Conservation (phyloP, 768 basidiomycete species). For the Boletus insuetus region DNA sequence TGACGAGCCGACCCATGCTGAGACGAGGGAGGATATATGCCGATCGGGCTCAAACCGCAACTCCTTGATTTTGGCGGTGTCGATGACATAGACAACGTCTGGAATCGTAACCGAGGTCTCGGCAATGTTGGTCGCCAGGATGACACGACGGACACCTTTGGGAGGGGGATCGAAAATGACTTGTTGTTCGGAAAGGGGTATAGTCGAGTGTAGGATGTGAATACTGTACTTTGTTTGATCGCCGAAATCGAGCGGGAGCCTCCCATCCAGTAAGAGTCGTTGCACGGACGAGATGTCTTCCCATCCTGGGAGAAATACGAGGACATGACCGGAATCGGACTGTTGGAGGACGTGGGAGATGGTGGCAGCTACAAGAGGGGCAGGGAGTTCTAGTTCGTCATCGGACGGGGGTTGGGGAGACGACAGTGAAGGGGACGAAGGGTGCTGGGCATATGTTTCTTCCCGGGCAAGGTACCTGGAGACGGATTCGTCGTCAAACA, state of each 20-base stretch:
- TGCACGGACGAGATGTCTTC: conserved; percentile 82
- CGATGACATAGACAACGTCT: conserved; percentile 92
- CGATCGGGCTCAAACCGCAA: conserved; percentile 85
- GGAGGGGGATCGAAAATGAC: conserved; percentile 84
- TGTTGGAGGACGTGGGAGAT: conserved; percentile 72
- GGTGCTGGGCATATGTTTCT: conserved; percentile 18
- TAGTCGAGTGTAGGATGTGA: conserved; percentile 85
- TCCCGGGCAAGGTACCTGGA: conserved; percentile 71
- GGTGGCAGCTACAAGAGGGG: conserved; percentile 75
- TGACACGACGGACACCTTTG: conserved; percentile 76
- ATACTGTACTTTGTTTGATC: conserved; percentile 59
- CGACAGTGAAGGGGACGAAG: conserved; percentile 1
- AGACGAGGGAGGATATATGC: conserved; percentile 84
- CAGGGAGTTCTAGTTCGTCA: conserved; percentile 75
- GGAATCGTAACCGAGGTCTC: conserved; percentile 96
- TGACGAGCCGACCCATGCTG: conserved; percentile 87
- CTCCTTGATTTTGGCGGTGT: conserved; percentile 86
- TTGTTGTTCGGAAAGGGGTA: conserved; percentile 87
- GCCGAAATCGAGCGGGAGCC: conserved; percentile 58
- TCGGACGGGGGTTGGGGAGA: conserved; percentile 16
- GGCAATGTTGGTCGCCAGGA: conserved; percentile 92
- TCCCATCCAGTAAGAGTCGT: conserved; percentile 51
- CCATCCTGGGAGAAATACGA: conserved; percentile 93
- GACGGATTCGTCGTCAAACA: conserved; percentile 69
- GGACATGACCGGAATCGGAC: conserved; percentile 80